Evolutionary conservation across 2,329 filamentous ascomycete genomes (phyloP).

Genomic region (Rasamsonia emersonii): DNA sequence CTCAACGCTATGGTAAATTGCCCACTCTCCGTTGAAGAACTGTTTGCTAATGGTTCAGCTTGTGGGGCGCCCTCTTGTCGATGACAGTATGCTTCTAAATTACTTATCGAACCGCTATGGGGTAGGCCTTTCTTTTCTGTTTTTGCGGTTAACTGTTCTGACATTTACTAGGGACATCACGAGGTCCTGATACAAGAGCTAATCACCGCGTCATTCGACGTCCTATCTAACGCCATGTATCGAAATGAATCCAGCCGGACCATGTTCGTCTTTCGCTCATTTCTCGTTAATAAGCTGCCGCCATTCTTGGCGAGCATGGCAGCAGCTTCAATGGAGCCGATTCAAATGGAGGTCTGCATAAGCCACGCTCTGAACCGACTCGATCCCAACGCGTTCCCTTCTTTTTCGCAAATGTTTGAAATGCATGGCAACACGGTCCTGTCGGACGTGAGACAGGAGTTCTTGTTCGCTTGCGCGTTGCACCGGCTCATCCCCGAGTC

Average conservation of each 20-base stretch:
- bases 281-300: constrained; percentile 68
- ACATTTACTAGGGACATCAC: constrained; percentile 54
- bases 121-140: constrained; percentile 37
- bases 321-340: constrained; percentile 48
- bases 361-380: constrained; percentile 56
- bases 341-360: constrained; percentile 56
- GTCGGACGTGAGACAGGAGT: constrained; percentile 66
- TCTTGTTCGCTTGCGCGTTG: constrained; percentile 81
- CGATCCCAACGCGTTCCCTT: constrained; percentile 55
- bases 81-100: constrained; percentile 68
- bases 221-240: constrained; percentile 79
- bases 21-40: background rate
- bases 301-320: constrained; percentile 51
- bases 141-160: constrained; percentile 1
- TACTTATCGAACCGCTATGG: constrained; percentile 81
- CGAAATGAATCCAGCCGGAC: constrained; percentile 52
- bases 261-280: constrained; percentile 71
- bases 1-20: constrained; percentile 63
- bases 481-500: constrained; percentile 74
- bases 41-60: constrained; percentile 49
- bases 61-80: constrained; percentile 70
- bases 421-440: constrained; percentile 52
- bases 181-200: constrained; percentile 72
- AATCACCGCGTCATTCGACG: constrained; percentile 80
- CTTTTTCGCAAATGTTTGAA: constrained; percentile 56